A percentile compares a stretch with the other conserved stretches of the same genome.
These are phyloP conservation scores for Citrullus colocynthis DNA, from an alignment of 306 rosid species.

Conservation along the genomic window DNA sequence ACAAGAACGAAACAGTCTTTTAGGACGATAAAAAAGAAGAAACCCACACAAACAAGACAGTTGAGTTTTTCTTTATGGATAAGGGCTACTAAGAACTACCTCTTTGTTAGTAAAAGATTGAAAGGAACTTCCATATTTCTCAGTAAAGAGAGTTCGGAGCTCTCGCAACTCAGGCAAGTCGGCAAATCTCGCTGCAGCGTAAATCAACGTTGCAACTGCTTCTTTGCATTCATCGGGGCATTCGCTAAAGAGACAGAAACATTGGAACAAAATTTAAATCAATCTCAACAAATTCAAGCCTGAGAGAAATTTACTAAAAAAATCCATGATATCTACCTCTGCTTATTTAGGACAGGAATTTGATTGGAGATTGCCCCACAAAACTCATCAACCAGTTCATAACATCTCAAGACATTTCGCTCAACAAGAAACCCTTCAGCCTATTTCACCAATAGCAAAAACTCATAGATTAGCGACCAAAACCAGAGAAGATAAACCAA, in stretches of 20 bases:
- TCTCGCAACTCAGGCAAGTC: constrained; percentile 72
- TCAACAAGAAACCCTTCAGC: constrained; percentile 45
- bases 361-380: constrained; percentile 34
- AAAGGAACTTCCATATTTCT: constrained; percentile 46
- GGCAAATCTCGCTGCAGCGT: constrained; percentile 59
- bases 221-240: constrained; percentile 93
- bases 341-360: constrained; percentile 38
- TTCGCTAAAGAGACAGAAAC: constrained; percentile 26
- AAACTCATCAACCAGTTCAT: constrained; percentile 37
- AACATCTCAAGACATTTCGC: constrained; percentile 37
- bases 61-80: not conserved
- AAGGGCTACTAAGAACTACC: constrained; percentile 21
- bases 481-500: not conserved
- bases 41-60: not conserved
- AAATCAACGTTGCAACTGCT: constrained; percentile 54
- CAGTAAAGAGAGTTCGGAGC: constrained; percentile 39
- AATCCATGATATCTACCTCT: constrained; percentile 22
- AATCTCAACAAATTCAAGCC: not conserved
- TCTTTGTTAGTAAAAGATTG: constrained; percentile 36
- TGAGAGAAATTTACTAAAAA: not conserved
- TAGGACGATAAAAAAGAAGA: constrained; percentile 2
- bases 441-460: constrained; percentile 23
- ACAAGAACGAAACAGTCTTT: not conserved
- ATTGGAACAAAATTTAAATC: not conserved
- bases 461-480: not conserved